These are phyloP conservation scores for Sapria himalayana DNA, from an alignment of 345 rosid species.

Conservation along the genomic window DNA sequence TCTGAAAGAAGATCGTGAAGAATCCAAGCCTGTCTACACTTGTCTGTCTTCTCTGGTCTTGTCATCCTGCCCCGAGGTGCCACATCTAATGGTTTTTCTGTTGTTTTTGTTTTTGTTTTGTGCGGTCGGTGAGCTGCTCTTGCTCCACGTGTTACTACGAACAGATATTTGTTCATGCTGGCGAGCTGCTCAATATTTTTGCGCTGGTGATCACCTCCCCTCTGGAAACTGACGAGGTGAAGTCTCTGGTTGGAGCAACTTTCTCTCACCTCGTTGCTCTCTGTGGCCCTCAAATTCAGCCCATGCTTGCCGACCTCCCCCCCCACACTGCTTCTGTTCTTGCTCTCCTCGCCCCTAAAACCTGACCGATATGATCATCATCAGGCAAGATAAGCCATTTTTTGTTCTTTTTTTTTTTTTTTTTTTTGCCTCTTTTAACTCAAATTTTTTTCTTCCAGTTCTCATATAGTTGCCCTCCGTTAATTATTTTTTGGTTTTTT, in stretches of 20 bases:
- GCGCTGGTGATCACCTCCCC: conserved; percentile 80
- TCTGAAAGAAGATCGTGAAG: conserved; percentile 81
- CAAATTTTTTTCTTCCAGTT: too few species aligned
- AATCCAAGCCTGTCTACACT: conserved; percentile 68
- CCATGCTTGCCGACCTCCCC: conserved; percentile 42
- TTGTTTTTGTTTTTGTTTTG: conserved; percentile 4
- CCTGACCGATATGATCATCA: too few species aligned
- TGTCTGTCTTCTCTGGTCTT: conserved; percentile 66
- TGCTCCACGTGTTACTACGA: not conserved
- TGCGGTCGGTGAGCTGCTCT: not conserved
- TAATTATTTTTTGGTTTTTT: too few species aligned
- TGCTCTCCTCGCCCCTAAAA: conserved; percentile 45
- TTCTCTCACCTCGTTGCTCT: conserved; percentile 64
- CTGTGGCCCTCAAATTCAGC: conserved; percentile 81
- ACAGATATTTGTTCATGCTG: conserved; percentile 64
- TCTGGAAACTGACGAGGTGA: conserved; percentile 63
- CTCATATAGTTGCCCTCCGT: too few species aligned
- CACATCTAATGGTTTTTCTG: not conserved
- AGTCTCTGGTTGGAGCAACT: conserved; percentile 63
- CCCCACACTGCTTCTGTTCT: conserved; percentile 70
- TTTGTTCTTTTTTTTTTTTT: too few species aligned
- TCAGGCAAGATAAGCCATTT: too few species aligned
- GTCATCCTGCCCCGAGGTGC: conserved; percentile 72
- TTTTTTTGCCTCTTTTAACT: too few species aligned
- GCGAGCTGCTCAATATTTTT: conserved; percentile 69